A percentile compares a stretch with the other conserved stretches of the same genome.
These are phyloP conservation scores for Gossypium gossypioides DNA, from an alignment of 441 rosid species.

Conservation along the genomic window DNA sequence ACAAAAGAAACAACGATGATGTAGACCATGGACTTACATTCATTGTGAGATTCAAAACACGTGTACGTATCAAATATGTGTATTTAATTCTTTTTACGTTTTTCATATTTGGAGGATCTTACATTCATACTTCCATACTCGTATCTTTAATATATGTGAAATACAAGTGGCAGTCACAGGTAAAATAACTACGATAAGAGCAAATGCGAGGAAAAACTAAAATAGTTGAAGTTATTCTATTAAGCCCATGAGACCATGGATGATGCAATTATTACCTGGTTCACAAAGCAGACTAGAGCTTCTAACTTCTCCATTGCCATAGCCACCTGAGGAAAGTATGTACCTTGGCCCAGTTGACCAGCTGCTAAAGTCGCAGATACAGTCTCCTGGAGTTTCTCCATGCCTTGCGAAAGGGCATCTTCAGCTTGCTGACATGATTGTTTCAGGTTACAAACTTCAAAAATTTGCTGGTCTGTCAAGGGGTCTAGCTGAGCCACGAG, in stretches of 20 bases:
- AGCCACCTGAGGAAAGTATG: slow-evolving; percentile 42
- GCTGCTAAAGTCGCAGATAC: slow-evolving; percentile 55
- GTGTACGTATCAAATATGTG: neutral
- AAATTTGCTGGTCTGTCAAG: slow-evolving; percentile 52
- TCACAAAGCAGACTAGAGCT: slow-evolving; percentile 60
- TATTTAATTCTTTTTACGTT: neutral
- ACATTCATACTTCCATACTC: neutral
- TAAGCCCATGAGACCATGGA: slow-evolving; percentile 9
- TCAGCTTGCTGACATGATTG: slow-evolving; percentile 87
- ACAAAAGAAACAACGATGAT: neutral
- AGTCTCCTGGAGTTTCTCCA: slow-evolving; percentile 70
- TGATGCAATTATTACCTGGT: slow-evolving; percentile 45
- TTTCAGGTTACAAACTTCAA: slow-evolving; percentile 45
- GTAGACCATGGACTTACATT: neutral
- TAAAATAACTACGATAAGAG: neutral
- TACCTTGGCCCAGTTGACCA: slow-evolving; percentile 48
- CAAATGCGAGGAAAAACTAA: neutral
- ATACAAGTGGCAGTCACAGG: neutral
- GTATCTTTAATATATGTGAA: neutral
- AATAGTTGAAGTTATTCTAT: neutral
- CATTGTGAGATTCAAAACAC: neutral
- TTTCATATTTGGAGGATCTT: neutral
- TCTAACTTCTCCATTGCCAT: slow-evolving; percentile 69
- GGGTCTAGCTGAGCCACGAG: slow-evolving; percentile 59
- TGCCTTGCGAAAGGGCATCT: slow-evolving; percentile 87